Percentiles rank a stretch among this genome's conserved stretches.
Conservation (phyloP, 257 asterid genomes). For the Solanum ahanhuiri region DNA sequence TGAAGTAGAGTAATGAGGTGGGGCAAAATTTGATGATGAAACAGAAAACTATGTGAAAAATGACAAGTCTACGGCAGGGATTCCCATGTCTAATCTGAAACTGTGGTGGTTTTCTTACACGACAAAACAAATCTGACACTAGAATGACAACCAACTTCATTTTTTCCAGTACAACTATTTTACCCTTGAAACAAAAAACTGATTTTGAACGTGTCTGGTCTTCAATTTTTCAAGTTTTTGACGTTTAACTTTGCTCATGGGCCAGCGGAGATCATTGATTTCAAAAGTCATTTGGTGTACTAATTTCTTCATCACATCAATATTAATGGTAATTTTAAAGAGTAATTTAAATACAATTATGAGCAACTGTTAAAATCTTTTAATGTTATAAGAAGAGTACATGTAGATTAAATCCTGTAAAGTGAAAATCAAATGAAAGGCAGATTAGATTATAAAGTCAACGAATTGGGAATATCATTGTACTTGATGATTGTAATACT, state of each 20-base stretch:
- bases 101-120: constrained; percentile 2
- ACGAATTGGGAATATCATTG: neutral
- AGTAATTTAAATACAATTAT: neutral
- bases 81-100: neutral
- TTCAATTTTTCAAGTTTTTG: neutral
- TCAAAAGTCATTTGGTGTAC: neutral
- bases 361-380: neutral
- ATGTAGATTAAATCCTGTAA: neutral
- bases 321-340: neutral
- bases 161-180: neutral
- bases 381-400: neutral
- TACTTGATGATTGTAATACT: neutral
- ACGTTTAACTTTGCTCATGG: neutral
- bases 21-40: neutral
- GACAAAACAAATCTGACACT: constrained; percentile 1
- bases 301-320: neutral
- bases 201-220: neutral
- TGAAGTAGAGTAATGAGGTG: neutral
- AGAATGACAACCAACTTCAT: neutral
- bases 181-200: neutral
- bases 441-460: neutral
- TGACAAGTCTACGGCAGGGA: neutral
- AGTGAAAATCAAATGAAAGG: neutral
- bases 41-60: constrained; percentile 2
- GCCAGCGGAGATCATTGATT: neutral